phyloP scores from a whole-genome alignment of 371 early-diverging fungal genomes.

The Aphelidium insulamus region DNA sequence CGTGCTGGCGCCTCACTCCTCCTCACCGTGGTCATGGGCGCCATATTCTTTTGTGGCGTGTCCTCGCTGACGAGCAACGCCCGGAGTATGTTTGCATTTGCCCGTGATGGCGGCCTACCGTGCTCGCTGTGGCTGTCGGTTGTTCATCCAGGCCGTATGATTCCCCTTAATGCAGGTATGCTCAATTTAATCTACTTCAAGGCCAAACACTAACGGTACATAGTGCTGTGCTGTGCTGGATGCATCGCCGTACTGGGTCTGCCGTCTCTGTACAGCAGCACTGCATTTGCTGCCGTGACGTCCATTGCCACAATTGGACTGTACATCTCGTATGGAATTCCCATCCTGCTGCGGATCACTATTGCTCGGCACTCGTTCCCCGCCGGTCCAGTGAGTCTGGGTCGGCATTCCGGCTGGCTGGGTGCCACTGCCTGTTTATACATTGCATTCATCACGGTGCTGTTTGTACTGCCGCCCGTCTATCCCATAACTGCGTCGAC shows the following conservation, averaged over 20 bases:
- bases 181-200: slow-evolving; percentile 20
- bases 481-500: slow-evolving; percentile 27
- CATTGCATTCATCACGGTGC: slow-evolving; percentile 27
- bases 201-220: too few relatives aligned
- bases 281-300: slow-evolving; percentile 35
- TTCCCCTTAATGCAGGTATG: slow-evolving; percentile 20
- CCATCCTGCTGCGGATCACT: slow-evolving; percentile 25
- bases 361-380: slow-evolving; percentile 24
- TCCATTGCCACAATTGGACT: slow-evolving; percentile 41
- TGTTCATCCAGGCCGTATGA: slow-evolving; percentile 14
- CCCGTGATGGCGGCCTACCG: slow-evolving; percentile 45
- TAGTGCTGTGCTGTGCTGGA: too few relatives aligned
- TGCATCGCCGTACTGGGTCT: too few relatives aligned
- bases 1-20: slow-evolving; percentile 19
- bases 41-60: slow-evolving; percentile 29
- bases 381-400: slow-evolving; percentile 27
- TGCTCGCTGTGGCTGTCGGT: slow-evolving; percentile 21
- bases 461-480: slow-evolving; percentile 31
- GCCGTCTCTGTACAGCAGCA: too few relatives aligned
- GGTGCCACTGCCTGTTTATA: slow-evolving; percentile 22
- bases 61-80: slow-evolving; percentile 32
- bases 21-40: slow-evolving; percentile 24
- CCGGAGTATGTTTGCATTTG: slow-evolving; percentile 46
- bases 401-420: slow-evolving; percentile 16
- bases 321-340: slow-evolving; percentile 41